A percentile compares a stretch with the other conserved stretches of the same genome.
Evolutionary conservation across 2,329 filamentous ascomycete species (phyloP).

Genomic region (Ciborinia camelliae): DNA sequence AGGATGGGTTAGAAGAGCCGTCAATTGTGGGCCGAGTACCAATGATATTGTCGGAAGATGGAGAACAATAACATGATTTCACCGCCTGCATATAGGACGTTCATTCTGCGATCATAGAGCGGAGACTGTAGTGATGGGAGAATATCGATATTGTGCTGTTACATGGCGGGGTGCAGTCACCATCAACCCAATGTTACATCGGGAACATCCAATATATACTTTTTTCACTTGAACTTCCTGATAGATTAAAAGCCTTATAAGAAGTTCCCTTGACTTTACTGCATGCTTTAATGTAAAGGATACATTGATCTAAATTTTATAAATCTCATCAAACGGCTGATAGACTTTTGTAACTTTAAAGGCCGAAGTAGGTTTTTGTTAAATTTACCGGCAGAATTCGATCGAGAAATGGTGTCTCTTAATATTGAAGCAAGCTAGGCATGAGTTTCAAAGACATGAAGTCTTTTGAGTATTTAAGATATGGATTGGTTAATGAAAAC

Average conservation of each 20-base stretch:
- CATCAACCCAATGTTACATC: not conserved
- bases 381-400: not conserved
- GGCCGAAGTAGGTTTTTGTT: not conserved
- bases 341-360: not conserved
- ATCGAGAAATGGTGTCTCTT: rapidly evolving
- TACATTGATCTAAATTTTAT: too few species aligned
- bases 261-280: rapidly evolving
- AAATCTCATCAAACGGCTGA: not conserved
- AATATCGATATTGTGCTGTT: not conserved
- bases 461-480: rapidly evolving
- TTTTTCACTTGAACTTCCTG: not conserved
- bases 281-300: not conserved
- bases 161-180: not conserved
- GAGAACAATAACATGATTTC: not conserved
- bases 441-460: not conserved
- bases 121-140: too few species aligned
- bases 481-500: not conserved
- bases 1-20: not conserved
- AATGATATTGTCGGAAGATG: not conserved
- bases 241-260: not conserved
- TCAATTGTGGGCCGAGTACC: not conserved
- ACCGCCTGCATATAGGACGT: not conserved
- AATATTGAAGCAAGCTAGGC: too few species aligned
- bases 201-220: not conserved
- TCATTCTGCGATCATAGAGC: not conserved